Conservation (phyloP, 805 yeast genomes). For the Saccharomycopsis fodiens region DNA sequence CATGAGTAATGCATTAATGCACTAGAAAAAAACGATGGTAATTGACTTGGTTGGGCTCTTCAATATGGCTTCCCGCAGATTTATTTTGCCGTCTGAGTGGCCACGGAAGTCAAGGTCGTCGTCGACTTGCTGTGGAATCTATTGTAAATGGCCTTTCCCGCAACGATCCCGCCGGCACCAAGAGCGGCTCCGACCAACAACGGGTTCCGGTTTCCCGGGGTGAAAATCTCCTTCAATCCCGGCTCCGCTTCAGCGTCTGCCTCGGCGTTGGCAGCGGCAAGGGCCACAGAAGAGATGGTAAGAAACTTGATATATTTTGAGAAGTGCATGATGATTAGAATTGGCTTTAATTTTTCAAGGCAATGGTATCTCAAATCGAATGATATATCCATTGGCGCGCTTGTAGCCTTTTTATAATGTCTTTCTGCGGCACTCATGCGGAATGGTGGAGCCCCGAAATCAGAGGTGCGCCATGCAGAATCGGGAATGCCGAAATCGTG, state of each 20-base stretch:
- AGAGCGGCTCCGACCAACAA: not conserved
- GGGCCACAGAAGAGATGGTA: not conserved
- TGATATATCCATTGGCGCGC: no score
- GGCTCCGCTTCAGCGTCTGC: not conserved
- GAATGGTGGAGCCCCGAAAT: no score
- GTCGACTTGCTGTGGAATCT: not conserved
- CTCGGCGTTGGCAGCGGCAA: not conserved
- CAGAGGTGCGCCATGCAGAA: no score
- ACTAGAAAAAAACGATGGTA: no score
- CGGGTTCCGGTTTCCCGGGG: not conserved
- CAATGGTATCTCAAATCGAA: no score
- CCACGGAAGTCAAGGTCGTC: not conserved
- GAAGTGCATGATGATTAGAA: not conserved
- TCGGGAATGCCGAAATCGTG: no score
- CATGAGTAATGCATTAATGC: no score
- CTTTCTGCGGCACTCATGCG: no score
- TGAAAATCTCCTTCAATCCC: not conserved
- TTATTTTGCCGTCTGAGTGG: not conserved
- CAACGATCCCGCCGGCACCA: not conserved
- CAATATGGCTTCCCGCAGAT: no score
- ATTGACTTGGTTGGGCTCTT: no score
- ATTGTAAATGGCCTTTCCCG: not conserved
- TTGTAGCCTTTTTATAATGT: no score
- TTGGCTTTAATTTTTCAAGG: no score
- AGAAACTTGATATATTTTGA: not conserved